phyloP scores from a whole-genome alignment of 176 grass and related monocot species.

The Avena eriantha region DNA sequence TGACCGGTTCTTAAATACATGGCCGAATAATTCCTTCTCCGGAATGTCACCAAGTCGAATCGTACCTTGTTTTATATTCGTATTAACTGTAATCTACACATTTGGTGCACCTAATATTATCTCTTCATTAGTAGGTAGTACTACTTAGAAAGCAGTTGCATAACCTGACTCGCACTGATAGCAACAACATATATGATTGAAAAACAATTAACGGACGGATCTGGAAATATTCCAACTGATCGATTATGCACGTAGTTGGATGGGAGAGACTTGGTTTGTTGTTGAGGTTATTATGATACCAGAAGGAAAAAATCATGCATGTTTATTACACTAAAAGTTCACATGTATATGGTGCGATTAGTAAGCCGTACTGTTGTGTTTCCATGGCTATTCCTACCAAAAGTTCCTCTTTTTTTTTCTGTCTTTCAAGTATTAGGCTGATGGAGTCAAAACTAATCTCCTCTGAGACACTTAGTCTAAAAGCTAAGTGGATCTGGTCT shows the following conservation, averaged over 20 bases:
- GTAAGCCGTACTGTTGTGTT: background rate
- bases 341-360: background rate
- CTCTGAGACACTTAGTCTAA: background rate
- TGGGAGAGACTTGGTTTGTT: conserved; percentile 19
- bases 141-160: conserved; percentile 56
- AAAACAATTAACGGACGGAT: conserved; percentile 26
- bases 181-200: conserved; percentile 30
- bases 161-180: conserved; percentile 49
- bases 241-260: conserved; percentile 3
- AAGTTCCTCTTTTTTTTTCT: background rate
- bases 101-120: conserved; percentile 59
- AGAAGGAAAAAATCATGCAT: background rate
- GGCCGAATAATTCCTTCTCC: background rate
- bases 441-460: background rate
- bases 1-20: conserved; percentile 15
- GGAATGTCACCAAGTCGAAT: conserved; percentile 10
- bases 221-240: conserved; percentile 40
- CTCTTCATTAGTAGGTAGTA: conserved; percentile 33
- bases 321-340: conserved; percentile 29
- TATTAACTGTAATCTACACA: conserved; percentile 22
- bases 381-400: background rate
- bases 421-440: background rate
- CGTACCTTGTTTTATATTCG: background rate
- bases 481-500: conserved; percentile 33
- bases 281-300: background rate